These are phyloP conservation scores for Lepidopterella palustris DNA, from an alignment of 495 filamentous ascomycete genomes.

Conservation along the genomic window DNA sequence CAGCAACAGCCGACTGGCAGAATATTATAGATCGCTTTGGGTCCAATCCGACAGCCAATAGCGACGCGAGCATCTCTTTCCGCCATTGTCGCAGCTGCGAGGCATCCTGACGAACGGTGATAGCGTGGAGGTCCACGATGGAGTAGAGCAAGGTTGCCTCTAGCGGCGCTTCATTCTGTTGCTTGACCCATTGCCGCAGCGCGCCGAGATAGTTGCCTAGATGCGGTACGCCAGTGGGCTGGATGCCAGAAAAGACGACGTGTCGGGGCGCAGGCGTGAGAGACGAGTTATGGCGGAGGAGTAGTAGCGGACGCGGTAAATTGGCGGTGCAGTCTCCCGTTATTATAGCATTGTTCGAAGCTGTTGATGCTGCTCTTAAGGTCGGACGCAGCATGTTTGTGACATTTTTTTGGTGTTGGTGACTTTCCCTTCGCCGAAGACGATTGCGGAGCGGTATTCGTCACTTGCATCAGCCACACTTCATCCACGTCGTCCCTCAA, in stretches of 20 bases:
- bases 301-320: not conserved
- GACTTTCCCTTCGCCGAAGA: not conserved
- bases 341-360: not conserved
- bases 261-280: slow-evolving; percentile 7
- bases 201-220: slow-evolving; percentile 95
- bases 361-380: not conserved
- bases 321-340: not conserved
- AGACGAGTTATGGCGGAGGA: not conserved
- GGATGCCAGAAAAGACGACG: slow-evolving; percentile 88
- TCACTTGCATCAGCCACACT: not conserved
- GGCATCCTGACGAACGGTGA: slow-evolving; percentile 66
- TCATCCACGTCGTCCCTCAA: not conserved
- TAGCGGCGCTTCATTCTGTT: slow-evolving; percentile 57
- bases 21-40: slow-evolving; percentile 73
- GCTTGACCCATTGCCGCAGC: slow-evolving; percentile 72
- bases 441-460: not conserved
- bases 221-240: slow-evolving; percentile 93
- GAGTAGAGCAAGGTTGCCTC: slow-evolving; percentile 65
- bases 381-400: not conserved
- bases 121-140: slow-evolving; percentile 87
- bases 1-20: slow-evolving; percentile 69
- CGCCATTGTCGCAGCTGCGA: slow-evolving; percentile 54
- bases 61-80: slow-evolving; percentile 65
- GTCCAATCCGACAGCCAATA: slow-evolving; percentile 79
- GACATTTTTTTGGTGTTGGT: not conserved